Conservation (phyloP, 768 basidiomycete genomes). For the Tremella fuciformis region DNA sequence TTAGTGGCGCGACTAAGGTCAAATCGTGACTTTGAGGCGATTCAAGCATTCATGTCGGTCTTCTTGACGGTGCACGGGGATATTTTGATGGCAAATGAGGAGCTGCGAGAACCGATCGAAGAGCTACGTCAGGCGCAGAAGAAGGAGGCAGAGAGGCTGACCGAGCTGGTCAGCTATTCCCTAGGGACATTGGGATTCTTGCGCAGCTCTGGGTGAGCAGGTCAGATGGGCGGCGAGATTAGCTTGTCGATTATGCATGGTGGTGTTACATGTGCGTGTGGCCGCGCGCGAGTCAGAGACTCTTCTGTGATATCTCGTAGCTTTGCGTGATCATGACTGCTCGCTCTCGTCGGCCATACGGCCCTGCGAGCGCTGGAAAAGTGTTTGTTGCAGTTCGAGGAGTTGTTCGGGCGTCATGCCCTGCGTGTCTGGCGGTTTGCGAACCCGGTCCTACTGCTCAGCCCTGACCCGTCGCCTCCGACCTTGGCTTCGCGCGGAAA, state of each 20-base stretch:
- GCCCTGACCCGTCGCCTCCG: too few relatives aligned
- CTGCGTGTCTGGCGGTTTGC: conserved; percentile 59
- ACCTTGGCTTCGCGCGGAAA: neutral
- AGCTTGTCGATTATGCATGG: too few relatives aligned
- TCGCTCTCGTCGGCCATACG: conserved; percentile 1
- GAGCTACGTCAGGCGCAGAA: conserved; percentile 64
- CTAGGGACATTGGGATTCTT: conserved; percentile 53
- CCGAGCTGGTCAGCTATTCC: conserved; percentile 51
- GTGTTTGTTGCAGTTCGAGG: conserved; percentile 75
- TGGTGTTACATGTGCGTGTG: too few relatives aligned
- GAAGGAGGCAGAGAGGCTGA: conserved; percentile 72
- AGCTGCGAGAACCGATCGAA: conserved; percentile 62
- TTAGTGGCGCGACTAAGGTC: conserved; percentile 69
- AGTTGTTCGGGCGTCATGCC: conserved; percentile 91
- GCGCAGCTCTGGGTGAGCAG: conserved; percentile 5
- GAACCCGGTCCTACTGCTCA: conserved; percentile 35
- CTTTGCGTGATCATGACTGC: too few relatives aligned
- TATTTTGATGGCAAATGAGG: conserved; percentile 65
- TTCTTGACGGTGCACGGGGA: conserved; percentile 85
- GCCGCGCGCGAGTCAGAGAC: too few relatives aligned
- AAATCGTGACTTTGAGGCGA: conserved; percentile 89
- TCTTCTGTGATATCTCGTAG: too few relatives aligned
- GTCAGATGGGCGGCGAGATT: too few relatives aligned
- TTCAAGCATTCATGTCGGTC: conserved; percentile 79
- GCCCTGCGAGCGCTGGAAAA: conserved; percentile 85